These are phyloP conservation scores for Nematocida sp. DNA, from an alignment of 371 early-diverging fungal genomes.

Conservation along the genomic window DNA sequence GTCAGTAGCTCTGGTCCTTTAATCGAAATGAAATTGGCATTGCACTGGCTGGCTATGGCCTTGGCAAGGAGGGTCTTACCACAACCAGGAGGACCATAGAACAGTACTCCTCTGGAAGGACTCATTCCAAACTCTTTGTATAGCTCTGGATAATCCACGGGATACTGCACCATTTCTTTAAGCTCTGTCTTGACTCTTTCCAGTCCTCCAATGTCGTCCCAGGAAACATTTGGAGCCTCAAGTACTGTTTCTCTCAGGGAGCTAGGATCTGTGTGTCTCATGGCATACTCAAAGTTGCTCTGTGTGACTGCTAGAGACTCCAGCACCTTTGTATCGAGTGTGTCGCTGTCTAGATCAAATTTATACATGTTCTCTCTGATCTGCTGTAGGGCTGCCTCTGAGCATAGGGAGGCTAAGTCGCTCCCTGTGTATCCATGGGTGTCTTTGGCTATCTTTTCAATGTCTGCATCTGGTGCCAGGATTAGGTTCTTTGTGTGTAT, in stretches of 20 bases:
- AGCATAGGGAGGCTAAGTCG: constrained; percentile 94
- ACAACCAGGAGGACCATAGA: constrained; percentile 99
- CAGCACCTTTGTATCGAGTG: constrained; percentile 90
- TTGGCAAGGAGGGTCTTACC: constrained; percentile 99
- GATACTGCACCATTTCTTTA: constrained; percentile 98
- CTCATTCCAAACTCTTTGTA: constrained; percentile 99
- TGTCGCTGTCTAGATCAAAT: constrained; percentile 95
- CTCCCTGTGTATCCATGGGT: constrained; percentile 98
- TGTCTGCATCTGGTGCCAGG: constrained; percentile 81
- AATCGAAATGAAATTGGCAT: constrained; percentile 98
- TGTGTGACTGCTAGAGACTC: constrained; percentile 92
- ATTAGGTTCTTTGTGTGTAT: constrained; percentile 99
- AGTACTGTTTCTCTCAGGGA: constrained; percentile 98
- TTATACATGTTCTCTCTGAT: constrained; percentile 89
- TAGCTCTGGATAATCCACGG: constrained; percentile 97
- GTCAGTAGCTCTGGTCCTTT: constrained; percentile 98
- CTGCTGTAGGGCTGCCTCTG: constrained; percentile 99
- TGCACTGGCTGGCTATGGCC: constrained; percentile 99
- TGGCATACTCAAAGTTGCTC: constrained; percentile 91
- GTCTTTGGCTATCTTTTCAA: constrained; percentile 91
- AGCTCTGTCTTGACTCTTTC: constrained; percentile 95
- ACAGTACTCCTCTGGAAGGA: constrained; percentile 95
- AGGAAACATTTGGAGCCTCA: constrained; percentile 91
- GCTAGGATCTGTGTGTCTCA: constrained; percentile 91
- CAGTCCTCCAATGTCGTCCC: constrained; percentile 98